Conservation (phyloP, 805 yeast genomes). For the Starmerella etchellsii region DNA sequence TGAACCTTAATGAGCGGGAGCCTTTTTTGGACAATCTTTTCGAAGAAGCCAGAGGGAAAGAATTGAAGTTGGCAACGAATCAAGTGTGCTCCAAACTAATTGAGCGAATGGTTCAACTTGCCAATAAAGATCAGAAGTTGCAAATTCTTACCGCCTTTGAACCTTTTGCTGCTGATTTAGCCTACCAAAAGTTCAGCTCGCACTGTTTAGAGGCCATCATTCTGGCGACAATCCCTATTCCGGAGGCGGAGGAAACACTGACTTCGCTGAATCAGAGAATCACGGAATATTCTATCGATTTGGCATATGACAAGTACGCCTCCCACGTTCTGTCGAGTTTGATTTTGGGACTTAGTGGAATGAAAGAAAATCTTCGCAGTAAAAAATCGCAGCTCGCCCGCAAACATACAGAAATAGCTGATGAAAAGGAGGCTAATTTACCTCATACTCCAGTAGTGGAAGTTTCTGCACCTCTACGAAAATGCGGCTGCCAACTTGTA, state of each 20-base stretch:
- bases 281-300: conserved; percentile 41
- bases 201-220: conserved; percentile 84
- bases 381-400: conserved; percentile 75
- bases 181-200: conserved; percentile 82
- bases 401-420: conserved; percentile 38
- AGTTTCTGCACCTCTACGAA: conserved; percentile 3
- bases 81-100: conserved; percentile 88
- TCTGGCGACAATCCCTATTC: conserved; percentile 56
- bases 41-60: conserved; percentile 80
- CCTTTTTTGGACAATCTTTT: conserved; percentile 67
- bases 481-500: conserved; percentile 29
- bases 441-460: conserved; percentile 31
- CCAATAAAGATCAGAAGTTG: conserved; percentile 53
- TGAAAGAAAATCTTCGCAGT: conserved; percentile 69
- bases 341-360: conserved; percentile 61
- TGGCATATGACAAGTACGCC: conserved; percentile 69
- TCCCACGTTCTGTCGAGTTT: conserved; percentile 74
- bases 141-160: conserved; percentile 51
- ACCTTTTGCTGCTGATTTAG: conserved; percentile 62
- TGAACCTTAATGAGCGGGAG: conserved; percentile 58
- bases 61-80: conserved; percentile 80
- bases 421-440: conserved; percentile 59
- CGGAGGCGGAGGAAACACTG: conserved; percentile 58
- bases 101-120: conserved; percentile 67
- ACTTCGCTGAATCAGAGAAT: conserved; percentile 54